Conservation (phyloP, 352 stramenopile species). For the Phytopythium vexans region DNA sequence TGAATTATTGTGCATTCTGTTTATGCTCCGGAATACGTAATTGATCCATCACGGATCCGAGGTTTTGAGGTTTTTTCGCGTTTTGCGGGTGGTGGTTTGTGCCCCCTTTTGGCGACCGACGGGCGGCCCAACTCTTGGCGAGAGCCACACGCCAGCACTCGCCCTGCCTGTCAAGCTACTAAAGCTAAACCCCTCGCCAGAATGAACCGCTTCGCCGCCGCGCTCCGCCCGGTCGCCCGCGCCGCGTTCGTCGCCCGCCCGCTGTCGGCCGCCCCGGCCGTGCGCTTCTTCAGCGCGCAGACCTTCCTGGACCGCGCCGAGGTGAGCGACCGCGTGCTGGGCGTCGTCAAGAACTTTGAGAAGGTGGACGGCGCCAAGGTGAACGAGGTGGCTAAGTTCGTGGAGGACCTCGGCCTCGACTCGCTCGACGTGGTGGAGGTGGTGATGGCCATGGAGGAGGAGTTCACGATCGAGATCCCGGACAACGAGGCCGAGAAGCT, state of each 20-base stretch:
- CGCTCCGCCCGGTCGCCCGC: slow-evolving; percentile 63
- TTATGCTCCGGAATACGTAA: neutral
- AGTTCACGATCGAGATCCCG: slow-evolving; percentile 99
- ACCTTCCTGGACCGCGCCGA: slow-evolving; percentile 90
- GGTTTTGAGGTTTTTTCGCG: slow-evolving; percentile 8
- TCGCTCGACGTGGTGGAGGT: slow-evolving; percentile 96
- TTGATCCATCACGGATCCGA: neutral
- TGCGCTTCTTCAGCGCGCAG: slow-evolving; percentile 79
- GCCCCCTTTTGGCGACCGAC: neutral
- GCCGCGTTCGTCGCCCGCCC: slow-evolving; percentile 41
- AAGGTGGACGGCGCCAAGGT: slow-evolving; percentile 97
- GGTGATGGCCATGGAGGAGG: slow-evolving; percentile 99
- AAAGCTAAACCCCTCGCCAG: slow-evolving; percentile 3
- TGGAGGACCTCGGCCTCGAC: slow-evolving; percentile 98
- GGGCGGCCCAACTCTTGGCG: neutral
- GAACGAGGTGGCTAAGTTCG: slow-evolving; percentile 92
- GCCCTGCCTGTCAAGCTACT: neutral
- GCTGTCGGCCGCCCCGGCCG: slow-evolving; percentile 22
- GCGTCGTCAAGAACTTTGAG: slow-evolving; percentile 99
- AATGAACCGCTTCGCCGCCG: slow-evolving; percentile 80
- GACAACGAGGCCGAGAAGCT: slow-evolving; percentile 99
- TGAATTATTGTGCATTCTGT: too few relatives aligned
- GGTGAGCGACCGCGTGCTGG: slow-evolving; percentile 96
- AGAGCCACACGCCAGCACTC: neutral
- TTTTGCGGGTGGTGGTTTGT: slow-evolving; percentile 1